Conservation (phyloP, 1,284 basidiomycete genomes). For the Pseudozyma hubeiensis region DNA sequence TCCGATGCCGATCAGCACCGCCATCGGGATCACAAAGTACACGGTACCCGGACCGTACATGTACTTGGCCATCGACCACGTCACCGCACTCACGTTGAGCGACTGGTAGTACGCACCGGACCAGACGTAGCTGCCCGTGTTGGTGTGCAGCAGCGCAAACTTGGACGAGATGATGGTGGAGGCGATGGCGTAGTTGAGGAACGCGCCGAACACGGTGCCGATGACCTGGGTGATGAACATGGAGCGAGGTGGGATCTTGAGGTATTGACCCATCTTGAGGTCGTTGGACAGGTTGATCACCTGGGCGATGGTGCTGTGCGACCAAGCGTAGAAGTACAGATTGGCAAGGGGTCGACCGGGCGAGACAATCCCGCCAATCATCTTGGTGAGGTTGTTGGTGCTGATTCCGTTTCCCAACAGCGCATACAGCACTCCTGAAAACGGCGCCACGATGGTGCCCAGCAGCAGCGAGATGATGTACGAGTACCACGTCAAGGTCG, state of each 20-base stretch:
- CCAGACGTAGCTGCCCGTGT: constrained; percentile 45
- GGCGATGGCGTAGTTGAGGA: constrained; percentile 48
- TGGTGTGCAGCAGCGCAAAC: constrained; percentile 42
- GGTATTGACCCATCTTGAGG: constrained; percentile 55
- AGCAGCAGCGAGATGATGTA: constrained; percentile 43
- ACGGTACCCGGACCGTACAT: constrained; percentile 25
- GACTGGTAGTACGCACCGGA: constrained; percentile 30
- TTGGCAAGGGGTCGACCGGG: constrained; percentile 52
- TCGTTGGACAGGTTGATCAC: constrained; percentile 45
- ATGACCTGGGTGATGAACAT: constrained; percentile 49
- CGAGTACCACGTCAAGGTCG: constrained; percentile 52
- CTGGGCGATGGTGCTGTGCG: constrained; percentile 42
- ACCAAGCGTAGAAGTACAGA: constrained; percentile 53
- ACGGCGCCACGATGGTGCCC: constrained; percentile 41
- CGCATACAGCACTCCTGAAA: constrained; percentile 42
- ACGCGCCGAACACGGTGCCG: constrained; percentile 42
- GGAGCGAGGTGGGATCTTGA: constrained; percentile 56
- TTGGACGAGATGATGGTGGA: constrained; percentile 35
- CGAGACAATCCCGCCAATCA: constrained; percentile 41
- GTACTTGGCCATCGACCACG: constrained; percentile 47
- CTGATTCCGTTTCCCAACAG: constrained; percentile 34
- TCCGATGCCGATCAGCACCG: constrained; percentile 27
- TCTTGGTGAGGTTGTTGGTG: constrained; percentile 51
- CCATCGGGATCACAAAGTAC: constrained; percentile 47
- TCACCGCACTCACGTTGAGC: constrained; percentile 35